phyloP scores from a whole-genome alignment of 2,329 filamentous ascomycete genomes.

The Exophiala aquamarina region DNA sequence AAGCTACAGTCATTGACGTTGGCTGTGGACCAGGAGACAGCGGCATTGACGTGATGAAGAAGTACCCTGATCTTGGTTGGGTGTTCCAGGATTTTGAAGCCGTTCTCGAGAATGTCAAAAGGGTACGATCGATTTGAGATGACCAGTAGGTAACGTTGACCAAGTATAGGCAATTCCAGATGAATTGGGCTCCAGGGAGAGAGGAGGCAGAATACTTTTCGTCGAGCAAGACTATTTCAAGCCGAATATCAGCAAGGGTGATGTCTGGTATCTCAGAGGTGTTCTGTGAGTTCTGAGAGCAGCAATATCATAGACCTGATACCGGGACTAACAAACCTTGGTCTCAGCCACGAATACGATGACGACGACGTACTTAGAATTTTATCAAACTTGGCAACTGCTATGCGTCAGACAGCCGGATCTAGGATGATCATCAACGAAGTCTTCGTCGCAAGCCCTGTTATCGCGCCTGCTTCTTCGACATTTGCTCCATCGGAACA shows the following conservation, averaged over 20 bases:
- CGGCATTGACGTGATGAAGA: constrained; percentile 11
- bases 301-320: background rate
- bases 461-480: constrained; percentile 1
- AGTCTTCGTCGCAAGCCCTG: constrained; percentile 5
- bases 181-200: background rate
- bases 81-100: constrained; percentile 9
- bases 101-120: constrained; percentile 4
- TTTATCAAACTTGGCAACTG: constrained; percentile 1
- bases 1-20: constrained; percentile 11
- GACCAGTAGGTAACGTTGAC: background rate
- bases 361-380: constrained; percentile 10
- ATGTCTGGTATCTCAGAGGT: constrained; percentile 12
- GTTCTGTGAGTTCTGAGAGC: constrained; percentile 8
- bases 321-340: background rate
- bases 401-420: constrained; percentile 4
- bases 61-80: constrained; percentile 6
- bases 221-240: constrained; percentile 13
- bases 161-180: constrained; percentile 4
- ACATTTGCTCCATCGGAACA: constrained; percentile 3
- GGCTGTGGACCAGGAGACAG: constrained; percentile 14
- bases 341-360: constrained; percentile 8
- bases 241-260: constrained; percentile 6
- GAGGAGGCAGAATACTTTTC: constrained; percentile 4
- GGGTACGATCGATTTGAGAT: background rate
- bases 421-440: constrained; percentile 14